phyloP scores from a whole-genome alignment of 176 grass and related monocot species.

The Triticum monococcum region DNA sequence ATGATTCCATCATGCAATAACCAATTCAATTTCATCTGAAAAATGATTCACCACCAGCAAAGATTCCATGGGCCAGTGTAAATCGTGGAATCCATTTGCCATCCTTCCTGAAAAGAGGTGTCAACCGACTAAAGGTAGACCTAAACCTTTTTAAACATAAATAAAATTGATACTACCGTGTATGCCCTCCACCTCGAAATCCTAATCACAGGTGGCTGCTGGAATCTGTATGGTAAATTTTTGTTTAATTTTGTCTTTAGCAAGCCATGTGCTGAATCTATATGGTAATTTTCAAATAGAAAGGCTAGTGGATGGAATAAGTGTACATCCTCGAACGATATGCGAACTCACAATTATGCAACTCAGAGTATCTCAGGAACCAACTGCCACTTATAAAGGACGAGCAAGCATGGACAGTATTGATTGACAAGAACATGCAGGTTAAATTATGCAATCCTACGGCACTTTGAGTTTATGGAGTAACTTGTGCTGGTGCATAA shows the following conservation, averaged over 20 bases:
- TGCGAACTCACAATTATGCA: conserved; percentile 14
- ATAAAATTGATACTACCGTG: conserved; percentile 11
- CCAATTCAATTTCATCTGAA: conserved; percentile 1
- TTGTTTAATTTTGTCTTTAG: background rate
- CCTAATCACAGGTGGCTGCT: background rate
- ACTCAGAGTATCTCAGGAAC: conserved; percentile 7
- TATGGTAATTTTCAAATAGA: background rate
- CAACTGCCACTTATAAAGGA: background rate
- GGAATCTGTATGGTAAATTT: background rate
- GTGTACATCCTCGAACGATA: background rate
- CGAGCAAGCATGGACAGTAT: background rate
- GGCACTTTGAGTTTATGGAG: background rate
- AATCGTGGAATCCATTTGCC: conserved; percentile 33
- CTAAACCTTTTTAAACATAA: conserved; percentile 24
- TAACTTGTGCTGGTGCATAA: conserved; percentile 21
- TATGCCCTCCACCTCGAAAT: background rate
- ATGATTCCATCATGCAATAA: conserved; percentile 24
- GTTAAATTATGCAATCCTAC: conserved; percentile 24
- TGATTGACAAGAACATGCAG: conserved; percentile 18
- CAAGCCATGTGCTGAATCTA: background rate
- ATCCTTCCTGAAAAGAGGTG: conserved; percentile 30
- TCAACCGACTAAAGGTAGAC: conserved; percentile 15
- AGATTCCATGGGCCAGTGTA: conserved; percentile 44
- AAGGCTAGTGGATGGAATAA: background rate
- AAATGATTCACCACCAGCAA: conserved; percentile 24